Evolutionary conservation across 495 filamentous ascomycete species (phyloP).

Genomic region (Mytilinidion resinicola): DNA sequence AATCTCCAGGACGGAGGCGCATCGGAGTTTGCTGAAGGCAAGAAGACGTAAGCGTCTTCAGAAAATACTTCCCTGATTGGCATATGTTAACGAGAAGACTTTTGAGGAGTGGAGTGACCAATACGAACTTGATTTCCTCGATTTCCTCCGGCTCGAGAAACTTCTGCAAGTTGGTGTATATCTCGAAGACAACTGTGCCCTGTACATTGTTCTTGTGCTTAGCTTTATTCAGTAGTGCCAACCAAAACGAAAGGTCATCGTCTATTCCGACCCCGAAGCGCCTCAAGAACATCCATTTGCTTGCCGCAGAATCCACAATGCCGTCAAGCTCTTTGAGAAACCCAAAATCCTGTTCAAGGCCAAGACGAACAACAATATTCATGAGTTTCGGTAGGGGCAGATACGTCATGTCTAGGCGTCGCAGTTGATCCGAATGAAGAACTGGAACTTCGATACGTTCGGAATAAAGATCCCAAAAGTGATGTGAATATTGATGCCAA

Average conservation of each 20-base stretch:
- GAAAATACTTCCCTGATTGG: not conserved
- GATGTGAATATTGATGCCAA: not conserved
- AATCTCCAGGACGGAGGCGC: not conserved
- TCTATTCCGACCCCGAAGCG: conserved; percentile 1
- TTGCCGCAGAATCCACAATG: not conserved
- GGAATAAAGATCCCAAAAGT: not conserved
- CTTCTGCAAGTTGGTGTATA: conserved; percentile 6
- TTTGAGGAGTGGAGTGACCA: not conserved
- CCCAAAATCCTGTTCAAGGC: conserved; percentile 2
- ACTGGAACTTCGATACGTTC: not conserved
- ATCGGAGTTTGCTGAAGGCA: not conserved
- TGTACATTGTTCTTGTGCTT: not conserved
- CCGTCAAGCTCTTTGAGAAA: conserved; percentile 4
- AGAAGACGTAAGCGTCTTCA: not conserved
- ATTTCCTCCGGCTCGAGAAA: not conserved
- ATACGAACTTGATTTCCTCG: not conserved
- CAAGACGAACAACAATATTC: not conserved
- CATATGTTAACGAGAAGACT: not conserved
- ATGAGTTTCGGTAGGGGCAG: conserved; percentile 7
- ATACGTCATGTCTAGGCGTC: not conserved
- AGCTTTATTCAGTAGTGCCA: not conserved
- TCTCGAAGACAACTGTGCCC: conserved; percentile 1
- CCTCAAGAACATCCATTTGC: conserved; percentile 1
- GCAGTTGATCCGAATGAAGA: not conserved
- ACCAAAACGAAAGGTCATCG: not conserved